Percentiles rank a stretch among this genome's conserved stretches.
These are phyloP conservation scores for Posidonia australis DNA, from an alignment of 106 monocot species.

Conservation along the genomic window DNA sequence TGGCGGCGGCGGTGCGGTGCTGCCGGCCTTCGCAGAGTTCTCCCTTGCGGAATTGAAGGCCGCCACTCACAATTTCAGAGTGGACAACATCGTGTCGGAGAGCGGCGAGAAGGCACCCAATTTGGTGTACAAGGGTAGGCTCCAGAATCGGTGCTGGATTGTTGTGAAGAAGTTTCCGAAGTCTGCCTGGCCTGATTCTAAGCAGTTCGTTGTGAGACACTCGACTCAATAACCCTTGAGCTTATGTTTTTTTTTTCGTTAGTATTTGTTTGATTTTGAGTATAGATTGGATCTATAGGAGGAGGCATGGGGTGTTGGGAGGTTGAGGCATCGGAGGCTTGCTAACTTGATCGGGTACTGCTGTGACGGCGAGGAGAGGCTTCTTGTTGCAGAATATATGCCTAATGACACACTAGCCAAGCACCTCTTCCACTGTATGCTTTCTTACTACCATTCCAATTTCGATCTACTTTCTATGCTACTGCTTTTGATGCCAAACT, in stretches of 20 bases:
- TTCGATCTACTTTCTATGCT: no score
- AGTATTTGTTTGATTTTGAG: neutral
- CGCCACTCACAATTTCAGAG: constrained; percentile 56
- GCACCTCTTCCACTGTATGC: constrained; percentile 73
- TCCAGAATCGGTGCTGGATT: constrained; percentile 58
- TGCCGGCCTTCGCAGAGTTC: constrained; percentile 54
- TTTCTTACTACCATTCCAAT: neutral
- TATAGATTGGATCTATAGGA: constrained; percentile 22
- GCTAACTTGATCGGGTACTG: constrained; percentile 74
- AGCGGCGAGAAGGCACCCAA: constrained; percentile 88
- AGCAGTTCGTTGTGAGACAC: constrained; percentile 68
- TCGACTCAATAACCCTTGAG: neutral
- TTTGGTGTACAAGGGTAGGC: constrained; percentile 72
- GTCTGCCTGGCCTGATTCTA: constrained; percentile 88
- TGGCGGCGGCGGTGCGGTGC: constrained; percentile 6
- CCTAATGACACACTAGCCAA: constrained; percentile 69
- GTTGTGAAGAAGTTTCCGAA: constrained; percentile 95
- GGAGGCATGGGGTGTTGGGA: constrained; percentile 64
- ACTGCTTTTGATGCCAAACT: no score
- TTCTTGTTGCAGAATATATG: constrained; percentile 66
- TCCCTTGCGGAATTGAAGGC: constrained; percentile 52
- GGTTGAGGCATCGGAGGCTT: constrained; percentile 41
- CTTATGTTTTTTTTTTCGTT: neutral
- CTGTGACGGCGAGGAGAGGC: constrained; percentile 61
- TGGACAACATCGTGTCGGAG: constrained; percentile 81